Conservation (phyloP, 2,329 filamentous ascomycete species). For the Ophiostoma fasciatum region DNA sequence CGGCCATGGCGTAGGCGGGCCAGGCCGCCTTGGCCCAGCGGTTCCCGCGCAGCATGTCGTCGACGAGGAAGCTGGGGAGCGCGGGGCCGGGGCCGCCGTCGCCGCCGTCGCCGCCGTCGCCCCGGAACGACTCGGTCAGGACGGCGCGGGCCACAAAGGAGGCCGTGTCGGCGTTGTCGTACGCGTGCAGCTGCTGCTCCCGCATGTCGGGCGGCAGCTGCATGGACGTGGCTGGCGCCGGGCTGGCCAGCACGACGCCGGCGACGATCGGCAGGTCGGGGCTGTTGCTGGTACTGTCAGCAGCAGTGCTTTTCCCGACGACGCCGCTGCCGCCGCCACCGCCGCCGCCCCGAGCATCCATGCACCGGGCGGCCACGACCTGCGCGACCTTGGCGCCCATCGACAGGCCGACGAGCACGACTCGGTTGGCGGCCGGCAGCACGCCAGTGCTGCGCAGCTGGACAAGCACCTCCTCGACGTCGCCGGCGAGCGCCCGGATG, state of each 20-base stretch:
- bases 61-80: constrained; percentile 8
- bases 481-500: constrained; percentile 13
- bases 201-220: constrained; percentile 19
- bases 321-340: neutral
- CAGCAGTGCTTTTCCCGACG: neutral
- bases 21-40: constrained; percentile 19
- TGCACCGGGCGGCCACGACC: constrained; percentile 11
- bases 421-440: constrained; percentile 8
- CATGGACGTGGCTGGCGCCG: constrained; percentile 20
- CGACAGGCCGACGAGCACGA: constrained; percentile 22
- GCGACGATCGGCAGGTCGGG: constrained; percentile 11
- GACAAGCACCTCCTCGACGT: constrained; percentile 14
- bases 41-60: constrained; percentile 18
- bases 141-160: constrained; percentile 20
- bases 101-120: neutral
- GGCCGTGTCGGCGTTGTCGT: constrained; percentile 15
- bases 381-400: constrained; percentile 26
- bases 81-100: too few species aligned
- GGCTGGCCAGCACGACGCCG: constrained; percentile 18
- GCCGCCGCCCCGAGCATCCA: too few species aligned
- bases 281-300: too few species aligned
- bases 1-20: constrained; percentile 20
- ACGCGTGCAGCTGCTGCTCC: constrained; percentile 20
- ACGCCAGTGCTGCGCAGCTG: constrained; percentile 2
- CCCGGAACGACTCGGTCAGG: constrained; percentile 13